Conservation (phyloP, 2,329 filamentous ascomycete genomes). For the Ophiostoma novo-ulmi region DNA sequence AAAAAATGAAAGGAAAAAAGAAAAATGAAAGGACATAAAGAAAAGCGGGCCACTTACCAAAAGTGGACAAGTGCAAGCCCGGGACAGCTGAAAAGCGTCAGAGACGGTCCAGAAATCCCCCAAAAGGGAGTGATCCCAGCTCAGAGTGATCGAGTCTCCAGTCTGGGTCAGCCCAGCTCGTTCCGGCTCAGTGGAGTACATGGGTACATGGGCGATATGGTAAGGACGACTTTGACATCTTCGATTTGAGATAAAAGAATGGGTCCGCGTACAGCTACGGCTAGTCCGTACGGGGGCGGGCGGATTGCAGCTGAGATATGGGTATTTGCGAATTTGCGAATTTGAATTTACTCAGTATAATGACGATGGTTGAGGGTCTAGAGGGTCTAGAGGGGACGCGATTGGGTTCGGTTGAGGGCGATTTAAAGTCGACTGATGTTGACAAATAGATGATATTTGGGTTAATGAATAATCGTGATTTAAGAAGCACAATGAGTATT, state of each 20-base stretch:
- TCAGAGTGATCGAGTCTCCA: background rate
- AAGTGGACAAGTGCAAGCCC: background rate
- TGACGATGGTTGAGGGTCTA: too few relatives aligned
- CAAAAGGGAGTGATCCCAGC: background rate
- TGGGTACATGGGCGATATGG: too few relatives aligned
- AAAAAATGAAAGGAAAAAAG: background rate
- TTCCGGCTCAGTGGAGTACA: too few relatives aligned
- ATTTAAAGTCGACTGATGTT: too few relatives aligned
- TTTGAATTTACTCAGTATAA: too few relatives aligned
- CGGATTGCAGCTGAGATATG: slow-evolving; percentile 4
- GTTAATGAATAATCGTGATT: background rate
- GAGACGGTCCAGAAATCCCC: background rate
- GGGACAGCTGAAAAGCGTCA: slow-evolving; percentile 10
- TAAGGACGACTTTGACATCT: too few relatives aligned
- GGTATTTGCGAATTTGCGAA: background rate
- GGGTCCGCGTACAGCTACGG: background rate
- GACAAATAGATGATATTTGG: background rate
- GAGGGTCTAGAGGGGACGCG: too few relatives aligned
- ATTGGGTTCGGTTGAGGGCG: too few relatives aligned
- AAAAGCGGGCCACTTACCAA: background rate
- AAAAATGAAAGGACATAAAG: background rate
- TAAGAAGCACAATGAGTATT: too few relatives aligned
- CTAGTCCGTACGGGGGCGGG: slow-evolving; percentile 1
- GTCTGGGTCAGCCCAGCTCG: background rate
- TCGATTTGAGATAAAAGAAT: background rate